A percentile compares a stretch with the other conserved stretches of the same genome.
Evolutionary conservation across 371 early-diverging fungal species (phyloP).

Genomic region (Parasitella parasitica): DNA sequence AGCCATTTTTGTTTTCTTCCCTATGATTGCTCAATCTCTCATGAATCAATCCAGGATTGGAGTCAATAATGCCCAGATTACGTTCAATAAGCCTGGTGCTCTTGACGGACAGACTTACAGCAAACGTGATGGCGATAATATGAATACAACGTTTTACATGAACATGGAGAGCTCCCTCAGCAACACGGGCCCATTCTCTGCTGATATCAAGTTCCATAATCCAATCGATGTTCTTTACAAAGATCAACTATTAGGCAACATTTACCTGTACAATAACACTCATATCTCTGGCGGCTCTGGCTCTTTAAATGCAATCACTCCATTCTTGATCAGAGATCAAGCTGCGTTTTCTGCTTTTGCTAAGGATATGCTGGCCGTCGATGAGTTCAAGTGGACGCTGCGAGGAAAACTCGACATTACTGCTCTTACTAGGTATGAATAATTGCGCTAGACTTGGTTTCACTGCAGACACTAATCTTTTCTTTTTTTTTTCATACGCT

Average conservation of each 20-base stretch:
- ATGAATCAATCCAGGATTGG: slow-evolving; percentile 53
- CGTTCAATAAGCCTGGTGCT: slow-evolving; percentile 37
- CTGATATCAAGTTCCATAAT: slow-evolving; percentile 47
- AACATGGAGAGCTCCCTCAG: slow-evolving; percentile 47
- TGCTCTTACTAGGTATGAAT: slow-evolving; percentile 53
- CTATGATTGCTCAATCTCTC: slow-evolving; percentile 57
- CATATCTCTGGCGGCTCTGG: slow-evolving; percentile 56
- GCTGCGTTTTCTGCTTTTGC: slow-evolving; percentile 53
- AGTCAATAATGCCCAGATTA: slow-evolving; percentile 50
- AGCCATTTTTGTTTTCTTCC: slow-evolving; percentile 58
- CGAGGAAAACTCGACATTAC: slow-evolving; percentile 58
- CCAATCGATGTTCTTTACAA: slow-evolving; percentile 44
- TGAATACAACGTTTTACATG: slow-evolving; percentile 49
- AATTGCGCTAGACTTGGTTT: slow-evolving; percentile 1
- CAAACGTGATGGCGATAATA: slow-evolving; percentile 35
- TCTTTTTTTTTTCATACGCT: too few relatives aligned
- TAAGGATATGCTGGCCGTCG: slow-evolving; percentile 52
- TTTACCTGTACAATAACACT: slow-evolving; percentile 47
- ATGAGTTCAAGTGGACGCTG: slow-evolving; percentile 56
- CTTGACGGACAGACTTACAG: slow-evolving; percentile 11
- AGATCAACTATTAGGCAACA: slow-evolving; percentile 48
- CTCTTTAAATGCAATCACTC: slow-evolving; percentile 35
- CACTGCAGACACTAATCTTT: too few relatives aligned
- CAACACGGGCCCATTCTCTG: slow-evolving; percentile 63
- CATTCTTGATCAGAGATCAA: slow-evolving; percentile 48